Percentiles rank a stretch among this genome's conserved stretches.
These are phyloP conservation scores for Ceratocystiopsis minuta DNA, from an alignment of 2,329 filamentous ascomycete genomes.

Conservation along the genomic window DNA sequence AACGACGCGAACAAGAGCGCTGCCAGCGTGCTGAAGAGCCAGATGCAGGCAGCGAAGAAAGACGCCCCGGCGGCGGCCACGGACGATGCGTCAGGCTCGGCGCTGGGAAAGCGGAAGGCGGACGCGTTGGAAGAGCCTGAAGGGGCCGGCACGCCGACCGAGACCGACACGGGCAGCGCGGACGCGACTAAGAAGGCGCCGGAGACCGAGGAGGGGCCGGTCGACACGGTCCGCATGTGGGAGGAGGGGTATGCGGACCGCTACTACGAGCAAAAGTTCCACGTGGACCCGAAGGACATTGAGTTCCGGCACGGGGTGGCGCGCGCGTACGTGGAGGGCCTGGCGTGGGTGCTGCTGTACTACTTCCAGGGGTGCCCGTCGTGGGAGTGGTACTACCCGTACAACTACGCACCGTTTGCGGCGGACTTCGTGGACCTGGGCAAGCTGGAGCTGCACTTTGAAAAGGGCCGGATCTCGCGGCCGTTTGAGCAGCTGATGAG, in stretches of 20 bases:
- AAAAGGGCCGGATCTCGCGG: conserved; percentile 67
- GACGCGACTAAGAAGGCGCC: conserved; percentile 19
- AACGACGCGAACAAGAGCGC: conserved; percentile 87
- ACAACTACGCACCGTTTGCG: conserved; percentile 95
- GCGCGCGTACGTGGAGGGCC: conserved; percentile 78
- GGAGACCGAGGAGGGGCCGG: conserved; percentile 41
- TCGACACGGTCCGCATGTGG: conserved; percentile 80
- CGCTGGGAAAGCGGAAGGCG: conserved; percentile 52
- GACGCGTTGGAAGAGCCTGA: conserved; percentile 45
- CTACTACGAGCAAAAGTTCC: conserved; percentile 95
- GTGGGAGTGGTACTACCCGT: conserved; percentile 98
- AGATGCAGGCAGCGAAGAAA: conserved; percentile 44
- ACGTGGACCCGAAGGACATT: conserved; percentile 61
- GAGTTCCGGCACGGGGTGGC: conserved; percentile 82
- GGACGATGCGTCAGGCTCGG: conserved; percentile 5
- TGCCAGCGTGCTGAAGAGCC: conserved; percentile 69
- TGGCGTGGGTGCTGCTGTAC: conserved; percentile 89
- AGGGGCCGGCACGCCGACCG: conserved; percentile 37
- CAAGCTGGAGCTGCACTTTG: conserved; percentile 63
- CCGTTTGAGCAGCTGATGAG: conserved; percentile 98
- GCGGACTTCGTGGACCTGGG: conserved; percentile 77
- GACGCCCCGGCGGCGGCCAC: conserved; percentile 9
- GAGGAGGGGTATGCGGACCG: conserved; percentile 88
- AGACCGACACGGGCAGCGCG: conserved; percentile 25
- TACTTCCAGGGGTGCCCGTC: conserved; percentile 97